phyloP scores from a whole-genome alignment of 139 green algal species.

The Picochlorum sp. region DNA sequence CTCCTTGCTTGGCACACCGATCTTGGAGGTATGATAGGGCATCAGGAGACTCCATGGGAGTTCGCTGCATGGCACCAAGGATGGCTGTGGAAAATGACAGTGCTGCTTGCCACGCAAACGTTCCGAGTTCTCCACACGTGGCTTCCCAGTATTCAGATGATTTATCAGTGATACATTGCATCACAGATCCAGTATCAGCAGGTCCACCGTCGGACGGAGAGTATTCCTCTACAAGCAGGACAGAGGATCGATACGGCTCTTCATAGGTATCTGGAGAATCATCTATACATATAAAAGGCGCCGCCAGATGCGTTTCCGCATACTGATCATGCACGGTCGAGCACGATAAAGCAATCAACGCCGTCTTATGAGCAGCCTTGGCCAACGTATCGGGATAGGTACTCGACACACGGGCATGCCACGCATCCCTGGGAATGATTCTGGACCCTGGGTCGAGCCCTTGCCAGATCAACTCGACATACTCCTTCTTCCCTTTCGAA shows the following conservation, averaged over 20 bases:
- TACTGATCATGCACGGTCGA: conserved; percentile 2
- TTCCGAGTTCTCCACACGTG: conserved; percentile 15
- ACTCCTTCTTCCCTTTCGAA: conserved; percentile 35
- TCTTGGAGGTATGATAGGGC: conserved; percentile 24
- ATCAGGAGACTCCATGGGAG: conserved; percentile 24
- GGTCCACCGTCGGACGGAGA: conserved; percentile 24
- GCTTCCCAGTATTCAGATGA: conserved; percentile 19
- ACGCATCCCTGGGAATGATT: conserved; percentile 11
- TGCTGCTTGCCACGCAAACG: conserved; percentile 33
- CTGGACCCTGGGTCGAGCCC: conserved; percentile 17
- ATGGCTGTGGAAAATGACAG: conserved; percentile 26
- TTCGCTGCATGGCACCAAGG: conserved; percentile 17
- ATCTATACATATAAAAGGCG: conserved; percentile 28
- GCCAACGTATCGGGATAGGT: conserved; percentile 28
- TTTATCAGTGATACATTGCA: conserved; percentile 9
- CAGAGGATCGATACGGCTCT: conserved; percentile 17
- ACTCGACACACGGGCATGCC: conserved; percentile 16
- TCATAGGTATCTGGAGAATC: conserved; percentile 28
- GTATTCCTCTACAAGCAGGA: conserved; percentile 36
- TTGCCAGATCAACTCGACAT: conserved; percentile 35
- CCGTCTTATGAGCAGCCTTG: conserved; percentile 23
- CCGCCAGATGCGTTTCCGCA: conserved; percentile 26
- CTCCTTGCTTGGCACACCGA: conserved; percentile 25
- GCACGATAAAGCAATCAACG: conserved; percentile 28
- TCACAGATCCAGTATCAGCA: conserved; percentile 25